Evolutionary conservation across 768 basidiomycete genomes (phyloP), one percentile per base, ranked within the genome.

Genomic region (Pleurotus pulmonarius): DNA sequence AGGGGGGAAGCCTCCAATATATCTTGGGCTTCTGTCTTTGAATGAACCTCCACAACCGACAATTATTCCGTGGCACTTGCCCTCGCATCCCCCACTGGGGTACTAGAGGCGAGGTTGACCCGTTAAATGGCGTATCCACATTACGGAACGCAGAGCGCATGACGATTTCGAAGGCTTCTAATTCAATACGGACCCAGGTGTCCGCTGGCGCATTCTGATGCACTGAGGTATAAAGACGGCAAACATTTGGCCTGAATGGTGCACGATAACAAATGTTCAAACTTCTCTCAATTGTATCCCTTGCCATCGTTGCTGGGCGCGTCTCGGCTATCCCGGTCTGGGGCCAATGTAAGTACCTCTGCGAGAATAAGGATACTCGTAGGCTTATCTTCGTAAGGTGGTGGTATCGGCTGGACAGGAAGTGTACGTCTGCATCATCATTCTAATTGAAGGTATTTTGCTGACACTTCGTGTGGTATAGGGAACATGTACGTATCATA

Each of bases 371-470:
- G 1, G 4, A 13, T 16, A 22, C 39, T 12, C n/a, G 26, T 11
- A 40, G 59, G 59, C 9, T 61, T 25, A n/a, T 11, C 51, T 37
- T 2, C 29, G 1, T 41, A 25, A 70, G 69, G 69, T 48, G 67
- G 65, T 49, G 71, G 70, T 48, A 62, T 64, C n/a, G 60, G 60
- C 13, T 70, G 63, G 26, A 57, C 55, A 12, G 71, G 71, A 47
- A 57, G 63, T 18, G 67, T 72, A 61, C 39, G 66, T 34, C 29
- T 29, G 39, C 58, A 15, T 13, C 24, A 34, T 34, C 16, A 16
- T 11, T 47, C 15, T 11, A 12, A 29, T 22, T 12, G 8, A 11
- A 34, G 41, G 5, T 20, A 49, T 26, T 43, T 43, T 38, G n/a
- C 43, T 41, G 41, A 24, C 34, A n/a, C 13, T 57, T 37, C 16